A percentile compares a stretch with the other conserved stretches of the same genome.
These are phyloP conservation scores for Arachis hypogaea DNA, from an alignment of 306 rosid species.

Conservation along the genomic window DNA sequence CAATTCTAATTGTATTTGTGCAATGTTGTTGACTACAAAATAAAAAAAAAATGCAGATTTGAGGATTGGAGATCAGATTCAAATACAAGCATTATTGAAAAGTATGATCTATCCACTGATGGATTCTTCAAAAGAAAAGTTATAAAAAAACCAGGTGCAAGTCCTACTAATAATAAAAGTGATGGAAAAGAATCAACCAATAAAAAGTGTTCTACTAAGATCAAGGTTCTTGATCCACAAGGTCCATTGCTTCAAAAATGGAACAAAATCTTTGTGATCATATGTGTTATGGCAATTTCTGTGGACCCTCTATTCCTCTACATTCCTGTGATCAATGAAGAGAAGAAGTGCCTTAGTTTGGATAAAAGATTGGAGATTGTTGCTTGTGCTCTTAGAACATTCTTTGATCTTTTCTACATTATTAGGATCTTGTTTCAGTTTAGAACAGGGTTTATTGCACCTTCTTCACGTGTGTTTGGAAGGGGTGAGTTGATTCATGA, in stretches of 20 bases:
- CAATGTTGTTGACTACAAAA: too few species aligned
- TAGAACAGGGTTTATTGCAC: conserved; percentile 82
- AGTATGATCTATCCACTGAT: conserved; percentile 31
- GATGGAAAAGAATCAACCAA: conserved; percentile 24
- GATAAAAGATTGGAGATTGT: conserved; percentile 47
- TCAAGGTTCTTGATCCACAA: conserved; percentile 74
- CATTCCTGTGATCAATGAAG: conserved; percentile 51
- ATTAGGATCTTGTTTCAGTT: conserved; percentile 76
- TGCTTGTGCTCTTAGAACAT: conserved; percentile 74
- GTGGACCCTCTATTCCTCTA: conserved; percentile 88
- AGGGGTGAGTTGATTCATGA: conserved; percentile 73
- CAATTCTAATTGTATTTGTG: too few species aligned
- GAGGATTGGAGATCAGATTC: conserved; percentile 61
- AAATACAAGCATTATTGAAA: conserved; percentile 43
- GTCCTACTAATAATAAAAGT: neutral
- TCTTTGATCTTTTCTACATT: conserved; percentile 75
- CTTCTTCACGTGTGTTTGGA: conserved; percentile 88
- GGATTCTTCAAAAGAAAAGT: conserved; percentile 40
- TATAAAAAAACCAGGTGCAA: too few species aligned
- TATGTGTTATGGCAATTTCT: conserved; percentile 75
- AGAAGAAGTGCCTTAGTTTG: conserved; percentile 45
- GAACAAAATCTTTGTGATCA: conserved; percentile 81
- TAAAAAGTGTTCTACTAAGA: conserved; percentile 35
- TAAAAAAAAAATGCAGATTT: conserved; percentile 46
- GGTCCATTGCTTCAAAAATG: conserved; percentile 75